These are phyloP conservation scores for Nemophila menziesii DNA, from an alignment of 257 asterid species.

Conservation along the genomic window DNA sequence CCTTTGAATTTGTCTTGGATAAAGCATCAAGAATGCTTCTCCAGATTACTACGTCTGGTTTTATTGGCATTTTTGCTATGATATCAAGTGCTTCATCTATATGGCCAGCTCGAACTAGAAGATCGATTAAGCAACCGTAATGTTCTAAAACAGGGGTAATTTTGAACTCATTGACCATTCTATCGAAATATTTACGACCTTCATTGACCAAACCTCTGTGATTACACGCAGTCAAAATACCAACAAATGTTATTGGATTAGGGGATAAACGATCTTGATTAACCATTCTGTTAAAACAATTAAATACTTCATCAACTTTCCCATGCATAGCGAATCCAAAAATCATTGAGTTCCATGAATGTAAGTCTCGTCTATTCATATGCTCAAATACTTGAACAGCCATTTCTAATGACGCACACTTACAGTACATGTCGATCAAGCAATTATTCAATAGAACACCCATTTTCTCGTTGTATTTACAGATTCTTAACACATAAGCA, in stretches of 20 bases:
- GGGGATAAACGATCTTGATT: constrained; percentile 32
- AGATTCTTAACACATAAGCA: constrained; percentile 36
- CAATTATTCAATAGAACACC: constrained; percentile 44
- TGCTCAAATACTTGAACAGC: constrained; percentile 48
- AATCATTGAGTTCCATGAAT: constrained; percentile 62
- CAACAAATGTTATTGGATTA: constrained; percentile 60
- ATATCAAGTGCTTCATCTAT: constrained; percentile 53
- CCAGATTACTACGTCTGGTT: constrained; percentile 76
- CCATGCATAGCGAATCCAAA: constrained; percentile 64
- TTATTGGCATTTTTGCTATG: constrained; percentile 50
- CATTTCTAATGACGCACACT: constrained; percentile 55
- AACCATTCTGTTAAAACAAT: constrained; percentile 39
- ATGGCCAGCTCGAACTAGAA: constrained; percentile 49
- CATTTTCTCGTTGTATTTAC: constrained; percentile 15
- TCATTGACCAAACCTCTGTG: constrained; percentile 57
- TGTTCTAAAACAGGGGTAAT: constrained; percentile 65
- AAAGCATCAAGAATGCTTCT: constrained; percentile 69
- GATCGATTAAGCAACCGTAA: constrained; percentile 67
- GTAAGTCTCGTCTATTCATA: constrained; percentile 44
- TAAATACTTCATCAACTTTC: constrained; percentile 37
- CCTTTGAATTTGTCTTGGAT: constrained; percentile 30
- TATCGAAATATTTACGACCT: constrained; percentile 42
- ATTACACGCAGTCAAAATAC: constrained; percentile 52
- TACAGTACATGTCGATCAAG: constrained; percentile 66
- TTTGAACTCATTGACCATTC: constrained; percentile 32